Percentiles rank a stretch among this genome's conserved stretches.
These are phyloP conservation scores for Umbellularia californica DNA, from an alignment of 164 flowering plant genomes.

Conservation along the genomic window DNA sequence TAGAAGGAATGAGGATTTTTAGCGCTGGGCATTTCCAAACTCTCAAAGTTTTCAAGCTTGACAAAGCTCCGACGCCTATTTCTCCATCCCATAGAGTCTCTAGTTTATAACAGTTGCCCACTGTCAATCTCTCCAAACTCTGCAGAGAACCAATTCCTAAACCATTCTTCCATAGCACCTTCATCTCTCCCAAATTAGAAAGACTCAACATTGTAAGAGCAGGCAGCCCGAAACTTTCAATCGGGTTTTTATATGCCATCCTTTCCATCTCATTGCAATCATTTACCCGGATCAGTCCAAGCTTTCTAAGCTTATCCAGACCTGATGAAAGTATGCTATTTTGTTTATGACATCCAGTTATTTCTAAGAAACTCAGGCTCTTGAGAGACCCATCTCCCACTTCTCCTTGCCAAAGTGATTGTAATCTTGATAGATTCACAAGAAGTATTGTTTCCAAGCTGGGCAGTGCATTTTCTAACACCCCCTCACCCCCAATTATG, in stretches of 20 bases:
- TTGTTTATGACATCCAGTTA: not conserved
- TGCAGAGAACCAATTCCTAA: not conserved
- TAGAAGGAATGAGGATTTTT: not conserved
- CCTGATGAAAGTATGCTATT: not conserved
- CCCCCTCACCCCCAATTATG: constrained; percentile 4
- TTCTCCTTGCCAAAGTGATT: constrained; percentile 1
- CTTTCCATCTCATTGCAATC: constrained; percentile 1
- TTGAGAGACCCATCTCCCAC: constrained; percentile 3
- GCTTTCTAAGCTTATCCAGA: constrained; percentile 1
- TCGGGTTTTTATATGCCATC: not conserved
- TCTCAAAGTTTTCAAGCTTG: constrained; percentile 1
- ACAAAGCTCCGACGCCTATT: not conserved
- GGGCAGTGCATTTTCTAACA: constrained; percentile 2
- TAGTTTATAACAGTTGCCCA: not conserved
- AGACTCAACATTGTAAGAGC: not conserved
- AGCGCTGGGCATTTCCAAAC: constrained; percentile 1
- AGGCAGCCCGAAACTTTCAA: not conserved
- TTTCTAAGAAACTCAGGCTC: not conserved
- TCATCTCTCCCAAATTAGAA: constrained; percentile 1
- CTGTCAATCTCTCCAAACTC: not conserved
- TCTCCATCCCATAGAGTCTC: constrained; percentile 7
- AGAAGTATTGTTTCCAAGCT: not conserved
- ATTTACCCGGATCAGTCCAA: not conserved
- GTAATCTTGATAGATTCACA: not conserved
- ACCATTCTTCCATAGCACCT: not conserved